These are phyloP conservation scores for Talaromyces wortmannii DNA, from an alignment of 495 filamentous ascomycete species.

Conservation along the genomic window DNA sequence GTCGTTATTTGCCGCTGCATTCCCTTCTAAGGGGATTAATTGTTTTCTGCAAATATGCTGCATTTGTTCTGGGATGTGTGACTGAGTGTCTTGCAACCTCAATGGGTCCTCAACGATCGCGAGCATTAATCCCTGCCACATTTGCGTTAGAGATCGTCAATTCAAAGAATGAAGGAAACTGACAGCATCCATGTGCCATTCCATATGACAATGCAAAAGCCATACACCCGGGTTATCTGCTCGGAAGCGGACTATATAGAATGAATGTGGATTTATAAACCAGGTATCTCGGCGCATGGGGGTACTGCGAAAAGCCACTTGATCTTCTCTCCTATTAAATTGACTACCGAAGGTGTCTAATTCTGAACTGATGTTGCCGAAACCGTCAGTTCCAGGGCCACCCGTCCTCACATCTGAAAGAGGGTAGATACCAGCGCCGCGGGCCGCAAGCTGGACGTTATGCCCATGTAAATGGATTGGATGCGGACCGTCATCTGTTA, in stretches of 20 bases:
- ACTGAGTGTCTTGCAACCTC: background rate
- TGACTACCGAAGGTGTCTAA: too few species aligned
- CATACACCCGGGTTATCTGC: slow-evolving; percentile 60
- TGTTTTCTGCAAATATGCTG: background rate
- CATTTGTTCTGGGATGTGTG: background rate
- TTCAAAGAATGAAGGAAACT: background rate
- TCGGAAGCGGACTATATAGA: slow-evolving; percentile 54
- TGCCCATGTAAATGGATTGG: slow-evolving; percentile 89
- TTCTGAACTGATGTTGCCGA: too few species aligned
- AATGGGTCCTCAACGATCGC: slow-evolving; percentile 42
- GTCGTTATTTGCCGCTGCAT: background rate
- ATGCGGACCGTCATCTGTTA: slow-evolving; percentile 57
- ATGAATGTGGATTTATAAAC: slow-evolving; percentile 43
- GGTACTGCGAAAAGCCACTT: too few species aligned
- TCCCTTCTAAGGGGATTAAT: background rate
- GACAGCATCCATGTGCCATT: slow-evolving; percentile 43
- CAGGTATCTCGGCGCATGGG: slow-evolving; percentile 53
- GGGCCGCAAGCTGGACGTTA: slow-evolving; percentile 64
- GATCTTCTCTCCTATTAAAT: too few species aligned
- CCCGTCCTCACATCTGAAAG: slow-evolving; percentile 18
- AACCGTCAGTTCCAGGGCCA: too few species aligned
- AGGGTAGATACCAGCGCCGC: slow-evolving; percentile 36
- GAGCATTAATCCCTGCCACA: slow-evolving; percentile 31
- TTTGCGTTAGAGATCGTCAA: background rate
- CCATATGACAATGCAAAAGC: slow-evolving; percentile 57